These are phyloP conservation scores for Musa acuminata DNA, from an alignment of 176 grass and related monocot genomes.

Conservation along the genomic window DNA sequence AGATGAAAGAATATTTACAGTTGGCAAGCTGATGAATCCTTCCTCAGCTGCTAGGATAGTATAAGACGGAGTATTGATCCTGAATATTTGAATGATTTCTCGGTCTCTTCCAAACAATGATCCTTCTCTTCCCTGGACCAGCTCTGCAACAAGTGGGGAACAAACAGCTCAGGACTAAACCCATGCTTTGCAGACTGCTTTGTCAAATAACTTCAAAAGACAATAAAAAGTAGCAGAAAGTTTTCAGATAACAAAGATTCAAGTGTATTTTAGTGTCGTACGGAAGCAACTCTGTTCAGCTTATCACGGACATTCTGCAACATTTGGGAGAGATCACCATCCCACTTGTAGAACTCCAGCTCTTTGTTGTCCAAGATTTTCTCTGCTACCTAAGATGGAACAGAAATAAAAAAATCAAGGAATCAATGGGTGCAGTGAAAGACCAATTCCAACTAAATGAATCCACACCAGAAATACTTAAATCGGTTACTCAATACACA, in stretches of 20 bases:
- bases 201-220: not conserved
- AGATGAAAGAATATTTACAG: not conserved
- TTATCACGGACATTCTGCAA: slow-evolving; percentile 74
- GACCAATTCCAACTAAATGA: not conserved
- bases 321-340: slow-evolving; percentile 64
- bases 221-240: not conserved
- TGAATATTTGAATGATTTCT: slow-evolving; percentile 76
- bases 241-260: no score
- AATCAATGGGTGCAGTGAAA: not conserved
- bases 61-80: slow-evolving; percentile 61
- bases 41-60: slow-evolving; percentile 34
- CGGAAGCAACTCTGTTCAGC: slow-evolving; percentile 66
- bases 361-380: slow-evolving; percentile 92
- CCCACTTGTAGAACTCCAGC: slow-evolving; percentile 95
- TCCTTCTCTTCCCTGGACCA: slow-evolving; percentile 88
- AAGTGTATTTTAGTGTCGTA: slow-evolving; percentile 19
- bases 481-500: no score
- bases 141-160: slow-evolving; percentile 22
- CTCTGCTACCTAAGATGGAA: slow-evolving; percentile 52
- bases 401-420: not conserved
- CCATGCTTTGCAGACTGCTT: not conserved
- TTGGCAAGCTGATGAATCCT: not conserved
- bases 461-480: no score
- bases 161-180: not conserved
- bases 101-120: slow-evolving; percentile 75